Evolutionary conservation across 805 yeast species (phyloP), one percentile per base, ranked within the genome.

Genomic region (Sugiyamaella qingdaonensis): DNA sequence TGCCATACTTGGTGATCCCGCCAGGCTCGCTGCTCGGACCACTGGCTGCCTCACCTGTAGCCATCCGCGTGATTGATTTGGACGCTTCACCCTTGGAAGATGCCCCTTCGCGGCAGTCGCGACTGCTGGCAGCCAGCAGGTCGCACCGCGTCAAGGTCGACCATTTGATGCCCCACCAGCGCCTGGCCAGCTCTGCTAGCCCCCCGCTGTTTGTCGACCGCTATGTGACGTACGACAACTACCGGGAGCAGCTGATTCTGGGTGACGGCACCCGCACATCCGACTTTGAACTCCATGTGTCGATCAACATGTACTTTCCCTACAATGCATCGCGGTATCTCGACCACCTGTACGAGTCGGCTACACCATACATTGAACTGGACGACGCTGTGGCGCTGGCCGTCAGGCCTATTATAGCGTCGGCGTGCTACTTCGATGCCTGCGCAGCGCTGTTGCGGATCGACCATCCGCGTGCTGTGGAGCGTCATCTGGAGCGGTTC

Each of bases 401-500:
- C 5, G 21, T 14, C 4, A 5, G 13, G 24, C 24, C 43, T 10
- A 34, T 34, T 8, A 10, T 46, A 31, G 11, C n/a, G 16, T 32
- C 49, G 21, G 49, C 49, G 18, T 27, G n/a, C 24, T 46, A 19
- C 27, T 46, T 46, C 31, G 49, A 46, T 31, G 49, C 49, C 9
- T 46, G 49, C 29, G 49, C 49, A 10, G 46, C 54, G 18, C 4
- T 51, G 41, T 10, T 37, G 34, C 37, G 51, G 4, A 32, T 46
- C 10, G 29, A 32, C 21, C 51, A 47, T 29, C 45, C 54, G 10
- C 24, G 18, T 39, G 37, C 18, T 14, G 51, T 45, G 11, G 54
- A 46, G 27, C 11, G 31, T 8, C 46, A 39, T 19, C 37, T 52
- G 11, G 49, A 43, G 8, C 36, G 31, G 34, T 48, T 18, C 21